phyloP scores from a whole-genome alignment of 805 yeast species.

The Pichia nakasei region DNA sequence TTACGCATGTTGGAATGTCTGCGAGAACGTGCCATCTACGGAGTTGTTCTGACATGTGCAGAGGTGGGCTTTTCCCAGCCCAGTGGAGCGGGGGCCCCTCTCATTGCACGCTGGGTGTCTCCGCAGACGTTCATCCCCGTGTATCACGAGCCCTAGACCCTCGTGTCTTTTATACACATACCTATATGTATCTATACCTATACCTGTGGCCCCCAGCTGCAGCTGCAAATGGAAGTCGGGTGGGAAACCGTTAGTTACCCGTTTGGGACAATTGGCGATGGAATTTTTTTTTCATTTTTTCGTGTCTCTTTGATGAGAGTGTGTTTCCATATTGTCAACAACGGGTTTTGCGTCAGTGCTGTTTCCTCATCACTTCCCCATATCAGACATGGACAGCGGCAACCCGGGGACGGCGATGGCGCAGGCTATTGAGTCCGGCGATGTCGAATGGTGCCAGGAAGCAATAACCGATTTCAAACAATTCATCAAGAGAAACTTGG shows the following conservation, averaged over 20 bases:
- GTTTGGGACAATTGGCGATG: too few species aligned
- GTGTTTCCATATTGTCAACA: too few species aligned
- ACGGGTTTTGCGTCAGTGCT: neutral
- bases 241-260: too few species aligned
- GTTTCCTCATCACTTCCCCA: neutral
- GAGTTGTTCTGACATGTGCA: slow-evolving; percentile 30
- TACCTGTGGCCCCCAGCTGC: too few species aligned
- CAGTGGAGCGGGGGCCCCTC: slow-evolving; percentile 46
- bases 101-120: slow-evolving; percentile 37
- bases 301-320: too few species aligned
- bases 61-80: slow-evolving; percentile 66
- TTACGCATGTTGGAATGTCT: slow-evolving; percentile 35
- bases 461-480: slow-evolving; percentile 34
- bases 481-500: slow-evolving; percentile 46
- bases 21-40: slow-evolving; percentile 37
- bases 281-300: too few species aligned
- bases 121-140: neutral
- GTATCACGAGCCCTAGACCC: slow-evolving; percentile 1
- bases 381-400: slow-evolving; percentile 11
- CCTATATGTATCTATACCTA: too few species aligned
- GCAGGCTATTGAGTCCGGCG: slow-evolving; percentile 18
- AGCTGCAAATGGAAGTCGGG: slow-evolving; percentile 28
- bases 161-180: slow-evolving; percentile 26
- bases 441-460: slow-evolving; percentile 16
- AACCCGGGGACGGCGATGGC: slow-evolving; percentile 18